Evolutionary conservation across 2,329 filamentous ascomycete genomes (phyloP).

Genomic region (Gyromitra esculenta): DNA sequence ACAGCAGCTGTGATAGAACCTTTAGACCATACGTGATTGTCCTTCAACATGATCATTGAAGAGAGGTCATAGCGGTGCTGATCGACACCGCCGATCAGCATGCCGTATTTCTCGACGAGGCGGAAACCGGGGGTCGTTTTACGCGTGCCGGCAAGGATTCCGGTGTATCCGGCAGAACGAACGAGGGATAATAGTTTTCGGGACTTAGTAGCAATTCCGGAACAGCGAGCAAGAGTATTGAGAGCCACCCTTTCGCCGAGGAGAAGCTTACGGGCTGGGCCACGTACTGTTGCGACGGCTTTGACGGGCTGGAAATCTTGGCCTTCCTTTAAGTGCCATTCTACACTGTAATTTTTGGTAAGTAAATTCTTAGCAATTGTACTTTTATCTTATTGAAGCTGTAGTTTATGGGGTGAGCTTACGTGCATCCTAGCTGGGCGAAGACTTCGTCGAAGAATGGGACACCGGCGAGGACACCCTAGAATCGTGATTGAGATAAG

Average conservation of each 20-base stretch:
- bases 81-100: constrained; percentile 92
- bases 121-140: constrained; percentile 98
- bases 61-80: constrained; percentile 89
- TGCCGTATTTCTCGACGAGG: constrained; percentile 96
- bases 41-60: constrained; percentile 98
- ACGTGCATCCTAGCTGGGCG: constrained; percentile 82
- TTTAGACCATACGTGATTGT: constrained; percentile 90
- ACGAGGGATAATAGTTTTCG: constrained; percentile 67
- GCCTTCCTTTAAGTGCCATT: constrained; percentile 87
- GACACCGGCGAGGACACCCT: constrained; percentile 86
- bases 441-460: constrained; percentile 98
- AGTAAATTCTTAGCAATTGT: not conserved
- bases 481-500: constrained; percentile 20
- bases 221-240: constrained; percentile 89
- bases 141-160: constrained; percentile 88
- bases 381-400: constrained; percentile 2
- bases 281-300: constrained; percentile 80
- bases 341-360: constrained; percentile 67
- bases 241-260: constrained; percentile 94
- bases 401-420: constrained; percentile 58
- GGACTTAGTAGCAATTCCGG: constrained; percentile 81
- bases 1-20: constrained; percentile 86
- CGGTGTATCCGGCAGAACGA: constrained; percentile 76
- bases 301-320: constrained; percentile 70
- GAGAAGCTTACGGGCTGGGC: constrained; percentile 82